Percentiles rank a stretch among this genome's conserved stretches.
Evolutionary conservation across 441 rosid genomes (phyloP).

Genomic region (Gossypium davidsonii): DNA sequence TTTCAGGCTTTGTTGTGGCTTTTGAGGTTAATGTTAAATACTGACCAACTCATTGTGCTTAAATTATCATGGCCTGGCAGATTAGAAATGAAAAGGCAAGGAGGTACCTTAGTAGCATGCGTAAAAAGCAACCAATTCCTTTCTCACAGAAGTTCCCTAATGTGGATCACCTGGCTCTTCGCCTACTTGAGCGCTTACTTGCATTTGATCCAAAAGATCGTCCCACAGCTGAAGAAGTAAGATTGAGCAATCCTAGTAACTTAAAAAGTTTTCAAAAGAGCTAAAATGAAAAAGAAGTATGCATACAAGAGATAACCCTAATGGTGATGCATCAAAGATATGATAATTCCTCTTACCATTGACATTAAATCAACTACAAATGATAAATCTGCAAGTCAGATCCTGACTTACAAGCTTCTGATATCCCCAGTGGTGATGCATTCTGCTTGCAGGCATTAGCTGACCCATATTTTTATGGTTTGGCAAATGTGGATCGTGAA

Average conservation of each 20-base stretch:
- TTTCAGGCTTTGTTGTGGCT: constrained; percentile 4
- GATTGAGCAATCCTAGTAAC: constrained; percentile 4
- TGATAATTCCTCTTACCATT: neutral
- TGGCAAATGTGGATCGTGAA: constrained; percentile 86
- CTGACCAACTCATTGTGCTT: neutral
- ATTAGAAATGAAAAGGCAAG: constrained; percentile 98
- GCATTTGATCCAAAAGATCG: constrained; percentile 99
- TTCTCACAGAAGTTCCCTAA: constrained; percentile 80
- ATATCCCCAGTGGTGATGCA: constrained; percentile 9
- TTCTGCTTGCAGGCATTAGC: constrained; percentile 63
- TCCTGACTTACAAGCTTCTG: constrained; percentile 1
- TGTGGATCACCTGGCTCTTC: constrained; percentile 80
- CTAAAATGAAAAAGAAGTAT: neutral
- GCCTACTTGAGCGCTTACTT: constrained; percentile 68
- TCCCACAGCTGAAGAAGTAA: constrained; percentile 74
- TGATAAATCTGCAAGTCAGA: constrained; percentile 1
- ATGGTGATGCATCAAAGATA: neutral
- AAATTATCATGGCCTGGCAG: constrained; percentile 34
- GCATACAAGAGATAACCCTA: neutral
- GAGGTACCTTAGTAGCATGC: constrained; percentile 92
- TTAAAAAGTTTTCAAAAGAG: neutral
- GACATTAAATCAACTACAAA: neutral
- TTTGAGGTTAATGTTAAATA: neutral
- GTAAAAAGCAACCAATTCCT: constrained; percentile 79
- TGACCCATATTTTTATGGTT: constrained; percentile 80